Percentiles rank a stretch among this genome's conserved stretches.
Evolutionary conservation across 257 asterid species (phyloP).

Genomic region (Cruciata laevipes): DNA sequence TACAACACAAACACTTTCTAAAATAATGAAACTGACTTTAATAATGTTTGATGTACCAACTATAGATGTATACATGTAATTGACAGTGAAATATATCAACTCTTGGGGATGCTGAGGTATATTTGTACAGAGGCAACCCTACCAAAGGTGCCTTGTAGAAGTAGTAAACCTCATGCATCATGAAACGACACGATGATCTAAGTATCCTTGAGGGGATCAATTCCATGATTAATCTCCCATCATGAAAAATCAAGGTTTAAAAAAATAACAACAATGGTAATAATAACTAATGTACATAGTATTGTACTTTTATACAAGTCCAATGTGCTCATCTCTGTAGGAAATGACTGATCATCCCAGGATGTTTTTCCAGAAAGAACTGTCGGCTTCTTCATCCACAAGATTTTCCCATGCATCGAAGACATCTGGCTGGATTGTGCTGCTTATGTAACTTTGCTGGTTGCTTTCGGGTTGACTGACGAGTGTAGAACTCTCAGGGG

Average conservation of each 20-base stretch:
- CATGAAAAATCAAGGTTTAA: not conserved
- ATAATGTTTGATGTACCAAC: constrained; percentile 2
- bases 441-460: constrained; percentile 1
- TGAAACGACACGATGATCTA: not conserved
- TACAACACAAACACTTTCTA: not conserved
- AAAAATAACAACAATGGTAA: not conserved
- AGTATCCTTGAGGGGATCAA: not conserved
- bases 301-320: not conserved
- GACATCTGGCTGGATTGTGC: constrained; percentile 5
- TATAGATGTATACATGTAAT: not conserved
- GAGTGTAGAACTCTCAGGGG: constrained; percentile 20
- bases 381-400: constrained; percentile 32
- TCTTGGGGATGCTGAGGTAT: not conserved
- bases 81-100: constrained; percentile 7
- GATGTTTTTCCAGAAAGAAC: constrained; percentile 44
- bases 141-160: constrained; percentile 1
- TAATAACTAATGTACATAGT: not conserved
- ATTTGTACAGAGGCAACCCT: constrained; percentile 9
- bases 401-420: constrained; percentile 15
- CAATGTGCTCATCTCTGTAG: not conserved
- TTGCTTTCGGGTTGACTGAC: constrained; percentile 11
- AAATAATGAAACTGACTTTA: not conserved
- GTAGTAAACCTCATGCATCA: not conserved
- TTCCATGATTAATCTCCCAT: not conserved
- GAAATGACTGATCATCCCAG: constrained; percentile 8